Conservation (phyloP, 371 early-diverging fungal genomes). For the Apophysomyces ossiformis region DNA sequence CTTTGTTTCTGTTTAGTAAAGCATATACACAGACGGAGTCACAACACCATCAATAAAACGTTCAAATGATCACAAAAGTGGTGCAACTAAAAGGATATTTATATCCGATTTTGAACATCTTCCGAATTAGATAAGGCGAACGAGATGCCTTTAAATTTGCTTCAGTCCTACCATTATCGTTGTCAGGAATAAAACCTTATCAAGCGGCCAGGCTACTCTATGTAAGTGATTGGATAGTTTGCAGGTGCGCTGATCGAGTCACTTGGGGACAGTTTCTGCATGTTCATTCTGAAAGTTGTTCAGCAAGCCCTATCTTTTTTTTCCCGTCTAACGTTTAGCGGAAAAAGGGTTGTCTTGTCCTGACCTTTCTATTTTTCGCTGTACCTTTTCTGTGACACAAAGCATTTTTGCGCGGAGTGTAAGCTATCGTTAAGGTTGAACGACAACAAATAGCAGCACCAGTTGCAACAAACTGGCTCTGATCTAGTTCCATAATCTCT, state of each 20-base stretch:
- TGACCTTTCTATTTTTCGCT: background rate
- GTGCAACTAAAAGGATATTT: background rate
- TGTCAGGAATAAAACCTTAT: too few relatives aligned
- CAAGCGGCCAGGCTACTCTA: background rate
- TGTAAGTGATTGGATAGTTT: background rate
- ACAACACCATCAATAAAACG: background rate
- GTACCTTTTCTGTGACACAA: background rate
- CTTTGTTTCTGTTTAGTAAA: background rate
- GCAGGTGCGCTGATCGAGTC: background rate
- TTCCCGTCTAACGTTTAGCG: background rate
- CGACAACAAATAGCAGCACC: slow-evolving; percentile 9
- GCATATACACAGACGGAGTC: background rate
- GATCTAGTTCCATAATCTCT: slow-evolving; percentile 1
- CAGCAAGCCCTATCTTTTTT: background rate
- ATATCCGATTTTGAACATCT: background rate
- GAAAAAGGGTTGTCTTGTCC: background rate
- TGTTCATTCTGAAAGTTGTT: background rate
- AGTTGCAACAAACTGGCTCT: slow-evolving; percentile 1
- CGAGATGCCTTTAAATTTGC: too few relatives aligned
- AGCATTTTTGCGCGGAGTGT: slow-evolving; percentile 8
- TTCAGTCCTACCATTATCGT: too few relatives aligned
- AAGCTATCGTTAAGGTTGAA: background rate
- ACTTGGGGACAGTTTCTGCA: slow-evolving; percentile 2
- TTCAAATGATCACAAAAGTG: background rate
- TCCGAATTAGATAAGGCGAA: background rate